phyloP scores from a whole-genome alignment of 345 rosid genomes.

The Citrus trifoliata region DNA sequence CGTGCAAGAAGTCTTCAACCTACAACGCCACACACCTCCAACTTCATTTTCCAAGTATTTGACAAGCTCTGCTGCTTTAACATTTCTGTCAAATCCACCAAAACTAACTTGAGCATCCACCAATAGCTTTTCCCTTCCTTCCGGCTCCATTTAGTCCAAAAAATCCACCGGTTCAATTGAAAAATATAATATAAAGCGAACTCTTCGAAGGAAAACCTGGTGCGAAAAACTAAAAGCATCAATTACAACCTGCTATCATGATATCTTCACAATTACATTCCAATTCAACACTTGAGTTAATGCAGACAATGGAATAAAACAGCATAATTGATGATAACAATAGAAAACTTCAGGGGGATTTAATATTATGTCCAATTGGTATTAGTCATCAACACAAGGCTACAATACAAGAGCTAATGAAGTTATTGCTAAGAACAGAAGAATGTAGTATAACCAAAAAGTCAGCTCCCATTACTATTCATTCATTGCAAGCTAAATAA shows the following conservation, averaged over 20 bases:
- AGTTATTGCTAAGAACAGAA: background rate
- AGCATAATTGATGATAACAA: background rate
- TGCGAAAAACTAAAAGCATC: background rate
- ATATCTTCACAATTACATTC: background rate
- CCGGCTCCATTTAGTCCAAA: conserved; percentile 33
- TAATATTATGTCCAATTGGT: background rate
- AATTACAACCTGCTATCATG: background rate
- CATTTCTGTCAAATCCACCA: conserved; percentile 63
- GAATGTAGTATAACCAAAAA: background rate
- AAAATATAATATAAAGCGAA: background rate
- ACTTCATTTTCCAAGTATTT: conserved; percentile 52
- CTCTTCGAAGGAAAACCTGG: background rate
- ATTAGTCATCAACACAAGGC: background rate
- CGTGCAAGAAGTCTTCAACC: conserved; percentile 84
- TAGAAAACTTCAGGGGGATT: background rate
- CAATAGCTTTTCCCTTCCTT: conserved; percentile 32
- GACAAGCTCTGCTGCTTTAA: conserved; percentile 56
- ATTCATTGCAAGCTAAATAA: too few relatives aligned
- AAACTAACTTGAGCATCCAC: conserved; percentile 74
- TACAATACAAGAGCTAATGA: background rate
- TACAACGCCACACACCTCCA: conserved; percentile 73
- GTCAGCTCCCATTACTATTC: too few relatives aligned
- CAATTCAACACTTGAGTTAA: background rate
- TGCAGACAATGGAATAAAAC: background rate
- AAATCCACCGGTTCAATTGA: background rate